Evolutionary conservation across 345 rosid species (phyloP).

Genomic region (Sonneratia caseolaris): DNA sequence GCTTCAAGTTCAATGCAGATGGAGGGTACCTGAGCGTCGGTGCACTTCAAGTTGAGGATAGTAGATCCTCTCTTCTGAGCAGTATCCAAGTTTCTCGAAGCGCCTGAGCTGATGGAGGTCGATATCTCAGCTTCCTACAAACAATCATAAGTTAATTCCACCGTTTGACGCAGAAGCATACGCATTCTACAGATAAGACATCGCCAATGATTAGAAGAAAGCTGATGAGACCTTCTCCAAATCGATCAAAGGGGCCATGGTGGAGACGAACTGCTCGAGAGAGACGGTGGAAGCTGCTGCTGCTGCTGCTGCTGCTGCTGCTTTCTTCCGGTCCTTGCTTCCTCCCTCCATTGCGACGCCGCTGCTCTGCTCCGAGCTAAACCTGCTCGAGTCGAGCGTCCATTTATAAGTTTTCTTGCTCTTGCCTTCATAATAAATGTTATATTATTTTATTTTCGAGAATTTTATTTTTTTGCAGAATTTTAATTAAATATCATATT

Average conservation of each 20-base stretch:
- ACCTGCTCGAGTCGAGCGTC: too few species aligned
- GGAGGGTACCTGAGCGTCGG: conserved; percentile 54
- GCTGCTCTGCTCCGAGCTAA: not conserved
- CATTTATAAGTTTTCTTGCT: too few species aligned
- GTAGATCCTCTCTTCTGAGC: conserved; percentile 70
- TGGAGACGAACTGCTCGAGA: conserved; percentile 58
- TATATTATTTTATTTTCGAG: too few species aligned
- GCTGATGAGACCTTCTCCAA: conserved; percentile 48
- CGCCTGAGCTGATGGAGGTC: conserved; percentile 55
- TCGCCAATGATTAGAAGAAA: not conserved
- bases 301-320: conserved; percentile 16
- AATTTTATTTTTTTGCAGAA: too few species aligned
- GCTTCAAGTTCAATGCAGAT: not conserved
- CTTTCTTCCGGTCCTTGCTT: conserved; percentile 36
- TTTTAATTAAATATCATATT: too few species aligned
- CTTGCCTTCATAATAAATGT: too few species aligned
- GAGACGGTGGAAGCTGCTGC: conserved; percentile 26
- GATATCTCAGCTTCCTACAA: conserved; percentile 74
- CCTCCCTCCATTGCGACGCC: conserved; percentile 11
- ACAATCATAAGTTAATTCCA: not conserved
- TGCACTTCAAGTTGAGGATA: conserved; percentile 68
- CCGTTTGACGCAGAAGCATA: not conserved
- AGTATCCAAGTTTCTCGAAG: conserved; percentile 49
- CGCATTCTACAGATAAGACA: not conserved
- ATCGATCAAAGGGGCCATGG: conserved; percentile 59